Evolutionary conservation across 805 yeast species (phyloP), one percentile per base, ranked within the genome.

Genomic region (Ogataea haglerorum): DNA sequence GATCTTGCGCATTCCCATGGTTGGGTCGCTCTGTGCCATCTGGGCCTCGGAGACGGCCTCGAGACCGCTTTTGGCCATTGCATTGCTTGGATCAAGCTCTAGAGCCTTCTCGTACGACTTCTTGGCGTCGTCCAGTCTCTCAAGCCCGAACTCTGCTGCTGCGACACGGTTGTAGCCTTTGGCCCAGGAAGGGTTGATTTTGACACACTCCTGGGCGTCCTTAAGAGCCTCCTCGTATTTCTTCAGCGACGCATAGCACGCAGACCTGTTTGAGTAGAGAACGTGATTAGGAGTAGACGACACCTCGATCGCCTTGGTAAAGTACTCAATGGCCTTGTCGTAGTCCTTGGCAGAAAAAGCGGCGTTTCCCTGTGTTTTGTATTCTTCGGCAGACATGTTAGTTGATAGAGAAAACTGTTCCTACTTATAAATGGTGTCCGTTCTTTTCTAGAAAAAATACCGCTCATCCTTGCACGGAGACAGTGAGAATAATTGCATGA

Each of bases 81-180:
- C 80, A 61, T 93, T 93, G 39, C 69, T 38, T 19, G 93, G 74
- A 53, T 91, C 98, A 43, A 89, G 63, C 57, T 83, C 85, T 51
- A 91, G 67, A 6, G 96, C 95, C 61, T 83, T 82, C 49, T 79
- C 69, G 65, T 88, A 91, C 18, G 84, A 71, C 19, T 64, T 63
- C 52, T 76, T 76, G 33, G 98, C 93, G 16, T 77, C 85, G 22
- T 85, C 89, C 36, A 82, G 73, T 45, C 85, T 76, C 13, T 88
- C 88, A 45, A 85, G 69, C n/a, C 99, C 99, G 56, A 73, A 82
- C 36, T 82, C 78, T 23, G 99, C 99, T 49, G 97, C 90, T 45
- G 87, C 99, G 26, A 85, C 84, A 65, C 99, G 82, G 57, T 81
- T 85, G 71, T 85, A 86, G 34, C 98, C 99, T 67, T 93, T 93